Percentiles rank a stretch among this genome's conserved stretches.
phyloP scores from a whole-genome alignment of 192 early-diverging fungal genomes.

The Coemansia erecta region DNA sequence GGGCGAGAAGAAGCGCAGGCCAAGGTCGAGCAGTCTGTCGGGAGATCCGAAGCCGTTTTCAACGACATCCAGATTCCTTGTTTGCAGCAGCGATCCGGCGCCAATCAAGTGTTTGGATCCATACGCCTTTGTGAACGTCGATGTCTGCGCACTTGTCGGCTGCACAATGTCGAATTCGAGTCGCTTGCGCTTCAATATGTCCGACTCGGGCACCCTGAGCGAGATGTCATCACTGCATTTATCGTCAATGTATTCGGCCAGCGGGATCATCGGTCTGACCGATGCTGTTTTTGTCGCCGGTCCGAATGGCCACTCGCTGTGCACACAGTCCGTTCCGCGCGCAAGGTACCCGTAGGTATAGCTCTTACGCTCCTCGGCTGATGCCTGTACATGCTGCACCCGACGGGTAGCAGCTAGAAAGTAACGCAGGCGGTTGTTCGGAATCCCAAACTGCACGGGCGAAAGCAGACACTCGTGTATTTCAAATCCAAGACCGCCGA shows the following conservation, averaged over 20 bases:
- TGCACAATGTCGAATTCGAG: conserved; percentile 44
- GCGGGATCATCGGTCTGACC: not conserved
- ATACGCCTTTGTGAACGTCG: conserved; percentile 75
- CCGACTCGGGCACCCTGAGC: conserved; percentile 19
- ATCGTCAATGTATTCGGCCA: conserved; percentile 24
- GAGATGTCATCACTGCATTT: not conserved
- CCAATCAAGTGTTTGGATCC: conserved; percentile 75
- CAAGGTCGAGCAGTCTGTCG: conserved; percentile 62
- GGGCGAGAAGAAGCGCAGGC: conserved; percentile 80
- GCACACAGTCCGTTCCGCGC: conserved; percentile 17
- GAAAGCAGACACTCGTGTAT: conserved; percentile 41
- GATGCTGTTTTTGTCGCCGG: conserved; percentile 8
- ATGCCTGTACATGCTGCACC: not conserved
- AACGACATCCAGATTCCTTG: conserved; percentile 64
- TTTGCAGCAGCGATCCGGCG: conserved; percentile 78
- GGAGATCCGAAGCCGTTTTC: conserved; percentile 65
- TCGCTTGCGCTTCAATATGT: conserved; percentile 33
- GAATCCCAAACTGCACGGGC: conserved; percentile 42
- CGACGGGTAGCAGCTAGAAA: conserved; percentile 26
- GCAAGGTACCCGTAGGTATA: conserved; percentile 23
- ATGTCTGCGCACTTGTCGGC: conserved; percentile 20
- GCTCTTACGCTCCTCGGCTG: not conserved
- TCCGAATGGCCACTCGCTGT: conserved; percentile 37
- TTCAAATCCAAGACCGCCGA: conserved; percentile 32
- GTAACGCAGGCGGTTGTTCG: conserved; percentile 42